phyloP scores from a whole-genome alignment of 441 rosid species.

The Gossypium laxum region DNA sequence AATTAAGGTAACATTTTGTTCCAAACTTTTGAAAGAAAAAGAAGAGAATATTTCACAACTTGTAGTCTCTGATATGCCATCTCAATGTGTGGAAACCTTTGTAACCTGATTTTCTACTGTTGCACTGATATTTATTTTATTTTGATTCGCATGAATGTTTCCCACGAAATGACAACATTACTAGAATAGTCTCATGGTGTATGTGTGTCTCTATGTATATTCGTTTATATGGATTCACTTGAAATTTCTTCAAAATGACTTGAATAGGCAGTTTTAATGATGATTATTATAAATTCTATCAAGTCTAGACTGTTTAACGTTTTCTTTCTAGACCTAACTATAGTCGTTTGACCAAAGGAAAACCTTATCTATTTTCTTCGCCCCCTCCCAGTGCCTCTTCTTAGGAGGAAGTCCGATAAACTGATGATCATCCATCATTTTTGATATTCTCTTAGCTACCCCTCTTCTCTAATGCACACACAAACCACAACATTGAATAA shows the following conservation, averaged over 20 bases:
- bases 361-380: background rate
- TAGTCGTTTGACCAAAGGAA: background rate
- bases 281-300: background rate
- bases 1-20: background rate
- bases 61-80: background rate
- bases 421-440: background rate
- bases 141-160: background rate
- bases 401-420: background rate
- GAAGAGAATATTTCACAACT: background rate
- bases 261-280: background rate
- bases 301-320: background rate
- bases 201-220: background rate
- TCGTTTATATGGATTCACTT: background rate
- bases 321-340: background rate
- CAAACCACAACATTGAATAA: slow-evolving; percentile 19
- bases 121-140: background rate
- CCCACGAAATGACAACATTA: background rate
- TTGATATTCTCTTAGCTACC: slow-evolving; percentile 9
- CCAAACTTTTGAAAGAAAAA: background rate
- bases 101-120: background rate
- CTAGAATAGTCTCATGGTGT: background rate
- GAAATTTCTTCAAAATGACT: background rate
- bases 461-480: slow-evolving; percentile 13
- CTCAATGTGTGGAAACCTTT: background rate
- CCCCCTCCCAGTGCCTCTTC: background rate